These are phyloP conservation scores for Rostrohypoxylon terebratum DNA, from an alignment of 495 filamentous ascomycete species.

Conservation along the genomic window DNA sequence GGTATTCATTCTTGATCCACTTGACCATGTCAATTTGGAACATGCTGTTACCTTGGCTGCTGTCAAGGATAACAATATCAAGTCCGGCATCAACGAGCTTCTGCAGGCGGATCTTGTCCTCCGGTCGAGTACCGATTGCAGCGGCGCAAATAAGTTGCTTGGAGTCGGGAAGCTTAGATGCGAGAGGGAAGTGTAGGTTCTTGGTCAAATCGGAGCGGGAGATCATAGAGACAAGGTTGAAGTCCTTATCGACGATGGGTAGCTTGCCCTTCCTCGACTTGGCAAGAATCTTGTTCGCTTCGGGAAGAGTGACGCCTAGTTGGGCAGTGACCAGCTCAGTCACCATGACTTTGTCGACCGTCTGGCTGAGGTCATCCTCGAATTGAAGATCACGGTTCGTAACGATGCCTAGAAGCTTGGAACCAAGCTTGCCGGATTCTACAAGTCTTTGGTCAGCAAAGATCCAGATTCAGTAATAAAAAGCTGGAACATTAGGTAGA, in stretches of 20 bases:
- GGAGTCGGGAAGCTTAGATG: conserved; percentile 95
- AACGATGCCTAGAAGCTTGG: conserved; percentile 95
- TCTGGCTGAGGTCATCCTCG: conserved; percentile 75
- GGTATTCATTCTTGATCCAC: conserved; percentile 88
- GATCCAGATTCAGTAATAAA: background rate
- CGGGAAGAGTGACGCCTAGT: conserved; percentile 81
- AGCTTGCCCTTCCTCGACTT: conserved; percentile 99
- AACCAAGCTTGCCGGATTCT: conserved; percentile 94
- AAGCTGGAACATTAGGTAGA: conserved; percentile 51
- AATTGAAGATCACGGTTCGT: conserved; percentile 99
- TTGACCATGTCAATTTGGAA: conserved; percentile 98
- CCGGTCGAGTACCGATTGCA: conserved; percentile 92
- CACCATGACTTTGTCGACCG: conserved; percentile 93
- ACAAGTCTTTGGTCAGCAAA: conserved; percentile 36
- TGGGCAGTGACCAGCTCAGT: conserved; percentile 93
- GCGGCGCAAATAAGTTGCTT: conserved; percentile 98
- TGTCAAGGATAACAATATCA: conserved; percentile 95
- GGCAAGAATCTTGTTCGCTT: conserved; percentile 93
- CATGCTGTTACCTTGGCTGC: conserved; percentile 95
- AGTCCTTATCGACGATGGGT: conserved; percentile 87
- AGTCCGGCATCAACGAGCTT: conserved; percentile 93
- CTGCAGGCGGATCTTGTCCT: conserved; percentile 87
- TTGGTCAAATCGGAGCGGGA: conserved; percentile 98
- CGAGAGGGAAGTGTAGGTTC: conserved; percentile 96
- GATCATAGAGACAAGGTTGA: conserved; percentile 93